Evolutionary conservation across 352 stramenopile species (phyloP).

Genomic region (Pythium scleroteichum): DNA sequence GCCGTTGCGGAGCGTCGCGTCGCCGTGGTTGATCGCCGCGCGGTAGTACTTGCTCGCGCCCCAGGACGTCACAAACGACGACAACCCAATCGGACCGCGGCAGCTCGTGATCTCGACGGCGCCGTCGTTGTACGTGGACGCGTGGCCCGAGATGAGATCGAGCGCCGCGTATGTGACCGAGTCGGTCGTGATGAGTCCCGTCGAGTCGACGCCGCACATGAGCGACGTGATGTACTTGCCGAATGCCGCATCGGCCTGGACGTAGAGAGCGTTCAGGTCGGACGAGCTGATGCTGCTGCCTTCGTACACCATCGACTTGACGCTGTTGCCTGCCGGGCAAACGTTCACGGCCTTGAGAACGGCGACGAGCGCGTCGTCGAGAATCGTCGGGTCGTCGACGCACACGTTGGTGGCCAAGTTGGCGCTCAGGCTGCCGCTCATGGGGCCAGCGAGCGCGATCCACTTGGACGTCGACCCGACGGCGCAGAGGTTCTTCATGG

Average conservation of each 20-base stretch:
- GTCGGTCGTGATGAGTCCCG: slow-evolving; percentile 4
- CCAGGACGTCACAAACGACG: slow-evolving; percentile 12
- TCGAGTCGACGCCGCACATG: slow-evolving; percentile 27
- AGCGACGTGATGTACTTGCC: not conserved
- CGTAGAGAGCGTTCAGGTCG: slow-evolving; percentile 15
- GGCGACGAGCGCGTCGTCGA: not conserved
- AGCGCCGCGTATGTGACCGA: not conserved
- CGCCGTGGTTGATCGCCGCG: slow-evolving; percentile 33
- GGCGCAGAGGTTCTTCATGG: slow-evolving; percentile 23
- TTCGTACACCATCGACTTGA: not conserved
- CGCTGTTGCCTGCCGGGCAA: not conserved
- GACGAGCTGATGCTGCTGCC: not conserved
- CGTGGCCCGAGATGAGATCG: not conserved
- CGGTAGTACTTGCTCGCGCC: slow-evolving; percentile 22
- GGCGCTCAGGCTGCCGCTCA: slow-evolving; percentile 21
- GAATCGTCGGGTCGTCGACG: not conserved
- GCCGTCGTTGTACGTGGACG: slow-evolving; percentile 26
- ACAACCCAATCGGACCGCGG: not conserved
- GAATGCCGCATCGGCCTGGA: not conserved
- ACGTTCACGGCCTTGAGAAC: not conserved
- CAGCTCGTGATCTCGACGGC: slow-evolving; percentile 33
- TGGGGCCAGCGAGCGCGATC: slow-evolving; percentile 30
- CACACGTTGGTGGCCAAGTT: slow-evolving; percentile 3
- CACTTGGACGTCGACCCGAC: slow-evolving; percentile 27
- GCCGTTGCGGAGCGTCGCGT: slow-evolving; percentile 22